Evolutionary conservation across 1,139 yeast genomes (phyloP).

Genomic region (Debaryomyces fabryi): DNA sequence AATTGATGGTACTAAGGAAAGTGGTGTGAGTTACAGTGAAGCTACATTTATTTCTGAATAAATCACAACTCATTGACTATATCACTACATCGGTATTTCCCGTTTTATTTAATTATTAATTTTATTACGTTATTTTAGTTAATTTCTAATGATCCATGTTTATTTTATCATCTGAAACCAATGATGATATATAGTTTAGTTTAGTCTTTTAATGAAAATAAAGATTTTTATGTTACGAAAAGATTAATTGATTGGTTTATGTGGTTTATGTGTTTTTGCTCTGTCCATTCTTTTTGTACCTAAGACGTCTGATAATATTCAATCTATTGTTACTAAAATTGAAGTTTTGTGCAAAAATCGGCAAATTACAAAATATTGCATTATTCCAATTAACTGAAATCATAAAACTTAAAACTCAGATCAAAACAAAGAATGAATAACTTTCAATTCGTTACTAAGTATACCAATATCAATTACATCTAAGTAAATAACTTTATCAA

Average conservation of each 20-base stretch:
- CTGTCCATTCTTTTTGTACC: background rate
- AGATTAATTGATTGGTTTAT: no score
- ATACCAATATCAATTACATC: no score
- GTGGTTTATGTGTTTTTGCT: no score
- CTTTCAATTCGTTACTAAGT: no score
- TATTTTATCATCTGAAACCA: background rate
- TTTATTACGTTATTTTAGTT: background rate
- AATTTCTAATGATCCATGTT: background rate
- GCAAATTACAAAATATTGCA: background rate
- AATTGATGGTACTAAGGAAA: conserved; percentile 46
- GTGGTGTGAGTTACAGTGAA: conserved; percentile 77
- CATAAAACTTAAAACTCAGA: background rate
- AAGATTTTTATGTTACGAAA: background rate
- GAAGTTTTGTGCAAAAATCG: background rate
- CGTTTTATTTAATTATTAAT: conserved; percentile 2
- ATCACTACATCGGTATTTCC: background rate
- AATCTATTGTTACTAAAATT: background rate
- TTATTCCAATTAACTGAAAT: background rate
- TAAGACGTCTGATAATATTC: background rate
- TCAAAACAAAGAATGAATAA: no score
- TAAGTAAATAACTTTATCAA: background rate
- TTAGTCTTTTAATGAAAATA: background rate
- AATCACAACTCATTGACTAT: background rate
- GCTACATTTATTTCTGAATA: conserved; percentile 72
- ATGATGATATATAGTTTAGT: background rate